Conservation (phyloP, 371 early-diverging fungal genomes). For the Nematocida parisii region DNA sequence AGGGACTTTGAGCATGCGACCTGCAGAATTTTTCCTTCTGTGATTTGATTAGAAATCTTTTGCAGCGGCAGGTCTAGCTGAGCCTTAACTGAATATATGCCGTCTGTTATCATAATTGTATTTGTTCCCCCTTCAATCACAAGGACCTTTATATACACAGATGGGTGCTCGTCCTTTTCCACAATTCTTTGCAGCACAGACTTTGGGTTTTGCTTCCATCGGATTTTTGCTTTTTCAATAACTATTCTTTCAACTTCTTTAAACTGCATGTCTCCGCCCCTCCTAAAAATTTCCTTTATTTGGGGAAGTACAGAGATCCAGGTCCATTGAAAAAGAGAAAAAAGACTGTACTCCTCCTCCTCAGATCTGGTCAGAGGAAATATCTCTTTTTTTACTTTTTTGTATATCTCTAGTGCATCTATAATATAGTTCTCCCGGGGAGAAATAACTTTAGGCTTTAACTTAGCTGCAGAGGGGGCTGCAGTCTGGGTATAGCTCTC, state of each 20-base stretch:
- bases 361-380: constrained; percentile 31
- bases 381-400: constrained; percentile 25
- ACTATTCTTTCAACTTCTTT: constrained; percentile 27
- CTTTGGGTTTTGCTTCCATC: constrained; percentile 47
- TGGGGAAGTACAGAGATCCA: constrained; percentile 36
- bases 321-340: constrained; percentile 36
- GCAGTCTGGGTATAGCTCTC: background rate
- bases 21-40: constrained; percentile 27
- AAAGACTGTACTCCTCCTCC: constrained; percentile 18
- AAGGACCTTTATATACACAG: constrained; percentile 68
- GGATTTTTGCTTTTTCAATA: background rate
- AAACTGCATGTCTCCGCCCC: background rate
- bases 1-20: constrained; percentile 38
- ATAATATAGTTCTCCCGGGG: constrained; percentile 19
- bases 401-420: background rate
- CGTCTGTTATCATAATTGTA: constrained; percentile 39
- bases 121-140: constrained; percentile 51
- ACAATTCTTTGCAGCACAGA: constrained; percentile 66
- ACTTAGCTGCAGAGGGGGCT: background rate
- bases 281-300: constrained; percentile 16
- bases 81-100: constrained; percentile 5
- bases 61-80: constrained; percentile 12
- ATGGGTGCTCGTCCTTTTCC: constrained; percentile 66
- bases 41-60: background rate
- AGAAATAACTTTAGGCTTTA: constrained; percentile 16